Evolutionary conservation across 164 flowering plant species (phyloP).

Genomic region (Sextonia rubra): DNA sequence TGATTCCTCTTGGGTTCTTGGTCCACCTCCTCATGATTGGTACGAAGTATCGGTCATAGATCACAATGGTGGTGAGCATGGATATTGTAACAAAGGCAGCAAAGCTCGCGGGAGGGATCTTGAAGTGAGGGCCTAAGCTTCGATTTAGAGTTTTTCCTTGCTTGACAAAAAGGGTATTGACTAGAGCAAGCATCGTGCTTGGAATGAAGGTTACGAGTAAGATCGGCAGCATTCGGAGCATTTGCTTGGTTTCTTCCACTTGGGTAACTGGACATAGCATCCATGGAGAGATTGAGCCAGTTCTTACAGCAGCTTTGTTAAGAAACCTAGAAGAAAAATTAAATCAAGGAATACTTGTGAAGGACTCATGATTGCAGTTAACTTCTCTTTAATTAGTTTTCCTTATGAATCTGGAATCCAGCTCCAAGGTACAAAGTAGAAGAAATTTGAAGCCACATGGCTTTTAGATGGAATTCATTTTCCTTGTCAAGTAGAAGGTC

Average conservation of each 20-base stretch:
- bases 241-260: conserved; percentile 46
- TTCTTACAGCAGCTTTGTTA: conserved; percentile 35
- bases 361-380: too few relatives aligned
- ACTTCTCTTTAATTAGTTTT: too few relatives aligned
- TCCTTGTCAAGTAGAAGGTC: too few relatives aligned
- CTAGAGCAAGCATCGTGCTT: conserved; percentile 35
- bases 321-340: conserved; percentile 26
- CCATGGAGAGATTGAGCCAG: conserved; percentile 25
- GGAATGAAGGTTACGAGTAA: conserved; percentile 30
- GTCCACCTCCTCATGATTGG: conserved; percentile 30
- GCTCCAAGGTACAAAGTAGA: too few relatives aligned
- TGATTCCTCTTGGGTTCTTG: conserved; percentile 53
- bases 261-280: conserved; percentile 41
- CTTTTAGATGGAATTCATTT: too few relatives aligned
- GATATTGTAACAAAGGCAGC: conserved; percentile 41
- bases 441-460: too few relatives aligned
- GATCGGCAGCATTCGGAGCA: conserved; percentile 40
- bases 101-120: conserved; percentile 63
- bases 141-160: conserved; percentile 39
- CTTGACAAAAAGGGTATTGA: conserved; percentile 37
- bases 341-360: not conserved
- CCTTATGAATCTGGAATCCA: too few relatives aligned
- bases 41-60: conserved; percentile 44
- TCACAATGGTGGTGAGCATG: conserved; percentile 42
- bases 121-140: conserved; percentile 34